Base-by-base conservation (phyloP, 192 early-diverging fungal genomes). In the Gorgonomyces haynaldii region DNA sequence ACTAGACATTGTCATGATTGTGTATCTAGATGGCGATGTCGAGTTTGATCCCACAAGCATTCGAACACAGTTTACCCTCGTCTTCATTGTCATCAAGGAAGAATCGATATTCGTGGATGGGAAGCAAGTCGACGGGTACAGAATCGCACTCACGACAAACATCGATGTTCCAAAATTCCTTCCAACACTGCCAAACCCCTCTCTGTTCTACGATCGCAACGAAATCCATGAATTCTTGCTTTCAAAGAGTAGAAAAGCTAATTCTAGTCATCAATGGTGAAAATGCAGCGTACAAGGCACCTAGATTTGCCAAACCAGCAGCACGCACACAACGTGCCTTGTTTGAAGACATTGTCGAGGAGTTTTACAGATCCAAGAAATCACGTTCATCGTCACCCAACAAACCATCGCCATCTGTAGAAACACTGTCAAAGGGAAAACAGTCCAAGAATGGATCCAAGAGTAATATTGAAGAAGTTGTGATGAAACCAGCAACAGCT, bases 261-360 rank as follows among this genome's bases (percentile, higher is more conserved):
- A 23, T 7, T 48, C 2, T 43, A 67, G 67, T 61, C 37, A 60
- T 72, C 26, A 72, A 72, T 34, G 70, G 61, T 30, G 70, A 72
- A 52, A 55, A 64, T 37, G 59, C 70, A 5, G 59, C 70, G 1
- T 65, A 65, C 45, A 66, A 64, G 23, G 64, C 70, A 0, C 60
- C 64, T 25, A 63, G 56, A 20, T 72, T 72, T 30, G 16, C 22
- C 12, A 64, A 55, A 49, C 67, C 67, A 3, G 54, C 64, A 32
- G 29, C 22, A 21, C 45, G 69, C 3, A 58, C 69, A 1, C 56
- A 58, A 20, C 55, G 52, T 32, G 60, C 62, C 0, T 19, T 72
- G n/a, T 28, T 71, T 13, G 69, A 72, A 44, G 60, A 71, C 35
- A 57, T 72, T 16, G 31, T 63, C 0, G 54, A 49, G 4, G 62